A percentile compares a stretch with the other conserved stretches of the same genome.
phyloP scores from a whole-genome alignment of 2,329 filamentous ascomycete genomes.

The Akanthomyces dipterigenus region DNA sequence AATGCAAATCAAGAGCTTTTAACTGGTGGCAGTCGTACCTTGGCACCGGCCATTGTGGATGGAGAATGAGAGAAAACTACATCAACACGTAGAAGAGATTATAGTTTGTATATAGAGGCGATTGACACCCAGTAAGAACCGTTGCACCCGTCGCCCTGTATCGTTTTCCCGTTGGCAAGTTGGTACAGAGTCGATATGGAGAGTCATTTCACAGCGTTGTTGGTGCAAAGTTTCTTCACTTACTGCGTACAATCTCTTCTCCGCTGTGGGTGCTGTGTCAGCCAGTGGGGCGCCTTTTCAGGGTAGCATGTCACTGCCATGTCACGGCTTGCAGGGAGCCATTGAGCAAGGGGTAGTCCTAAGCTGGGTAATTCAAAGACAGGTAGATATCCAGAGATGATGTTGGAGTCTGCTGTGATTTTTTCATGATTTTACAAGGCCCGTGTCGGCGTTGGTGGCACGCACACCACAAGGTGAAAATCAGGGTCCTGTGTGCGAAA shows the following conservation, averaged over 20 bases:
- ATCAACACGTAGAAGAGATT: background rate
- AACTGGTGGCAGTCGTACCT: slow-evolving; percentile 2
- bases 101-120: background rate
- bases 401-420: background rate
- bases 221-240: slow-evolving; percentile 11
- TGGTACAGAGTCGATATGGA: background rate
- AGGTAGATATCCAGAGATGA: background rate
- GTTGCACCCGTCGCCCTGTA: background rate
- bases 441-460: background rate
- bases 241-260: background rate
- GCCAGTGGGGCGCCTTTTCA: slow-evolving; percentile 2
- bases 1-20: background rate
- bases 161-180: background rate
- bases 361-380: background rate
- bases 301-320: slow-evolving; percentile 7
- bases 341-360: background rate
- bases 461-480: background rate
- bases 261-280: slow-evolving; percentile 5
- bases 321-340: background rate
- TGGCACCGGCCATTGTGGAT: slow-evolving; percentile 9
- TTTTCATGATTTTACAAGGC: background rate
- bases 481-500: background rate
- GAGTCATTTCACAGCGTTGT: background rate
- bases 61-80: background rate
- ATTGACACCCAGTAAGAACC: background rate